Conservation (phyloP, 768 basidiomycete genomes). For the Porphyrellus cyaneotinctus region DNA sequence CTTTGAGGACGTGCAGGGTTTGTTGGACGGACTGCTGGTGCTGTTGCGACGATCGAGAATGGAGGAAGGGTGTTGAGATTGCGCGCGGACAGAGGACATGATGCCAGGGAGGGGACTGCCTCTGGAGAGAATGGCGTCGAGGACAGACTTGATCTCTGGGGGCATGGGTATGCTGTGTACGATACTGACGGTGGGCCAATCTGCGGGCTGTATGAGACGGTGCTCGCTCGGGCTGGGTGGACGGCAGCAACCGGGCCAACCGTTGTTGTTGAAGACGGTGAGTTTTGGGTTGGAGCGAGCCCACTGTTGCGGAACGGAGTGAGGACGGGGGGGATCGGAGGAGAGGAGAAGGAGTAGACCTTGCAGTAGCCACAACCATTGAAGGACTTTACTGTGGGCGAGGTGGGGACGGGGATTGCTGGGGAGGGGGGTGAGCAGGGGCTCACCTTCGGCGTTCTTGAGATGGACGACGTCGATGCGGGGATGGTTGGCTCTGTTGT, state of each 20-base stretch:
- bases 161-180: slow-evolving; percentile 76
- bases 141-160: slow-evolving; percentile 59
- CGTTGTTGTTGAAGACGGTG: slow-evolving; percentile 61
- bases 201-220: slow-evolving; percentile 60
- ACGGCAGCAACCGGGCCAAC: slow-evolving; percentile 91
- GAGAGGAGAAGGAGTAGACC: slow-evolving; percentile 38
- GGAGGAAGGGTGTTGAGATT: slow-evolving; percentile 30
- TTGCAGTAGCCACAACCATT: slow-evolving; percentile 91
- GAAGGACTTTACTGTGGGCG: slow-evolving; percentile 63
- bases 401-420: slow-evolving; percentile 10
- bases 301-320: slow-evolving; percentile 51
- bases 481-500: slow-evolving; percentile 70
- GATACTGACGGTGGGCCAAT: slow-evolving; percentile 77
- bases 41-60: slow-evolving; percentile 46
- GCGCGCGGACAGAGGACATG: slow-evolving; percentile 29
- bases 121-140: slow-evolving; percentile 51
- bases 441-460: slow-evolving; percentile 83
- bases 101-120: slow-evolving; percentile 30
- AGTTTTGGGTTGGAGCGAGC: slow-evolving; percentile 57
- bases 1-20: slow-evolving; percentile 33
- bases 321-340: slow-evolving; percentile 24
- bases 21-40: slow-evolving; percentile 29
- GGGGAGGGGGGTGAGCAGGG: slow-evolving; percentile 4
- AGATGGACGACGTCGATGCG: slow-evolving; percentile 73
- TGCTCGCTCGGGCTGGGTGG: slow-evolving; percentile 59